phyloP scores from a whole-genome alignment of 2,329 filamentous ascomycete species.

The Claviceps purpurea region DNA sequence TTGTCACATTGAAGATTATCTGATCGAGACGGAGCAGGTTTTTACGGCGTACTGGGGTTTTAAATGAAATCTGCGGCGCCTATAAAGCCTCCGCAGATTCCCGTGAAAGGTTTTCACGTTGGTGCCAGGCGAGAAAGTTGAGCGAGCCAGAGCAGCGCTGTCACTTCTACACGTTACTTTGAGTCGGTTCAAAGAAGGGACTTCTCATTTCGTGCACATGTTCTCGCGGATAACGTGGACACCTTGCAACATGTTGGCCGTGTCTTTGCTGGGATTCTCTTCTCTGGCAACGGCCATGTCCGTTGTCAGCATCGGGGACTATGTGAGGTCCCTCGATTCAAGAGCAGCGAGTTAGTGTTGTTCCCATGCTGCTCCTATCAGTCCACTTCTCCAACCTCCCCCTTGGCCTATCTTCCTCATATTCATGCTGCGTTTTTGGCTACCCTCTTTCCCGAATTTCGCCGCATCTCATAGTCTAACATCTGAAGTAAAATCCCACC shows the following conservation, averaged over 20 bases:
- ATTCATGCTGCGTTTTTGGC: background rate
- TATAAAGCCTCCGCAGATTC: background rate
- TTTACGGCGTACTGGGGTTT: too few species aligned
- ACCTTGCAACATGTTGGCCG: conserved; percentile 10
- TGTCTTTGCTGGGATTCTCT: conserved; percentile 14
- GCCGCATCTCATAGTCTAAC: background rate
- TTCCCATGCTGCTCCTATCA: conserved; percentile 4
- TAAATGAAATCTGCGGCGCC: background rate
- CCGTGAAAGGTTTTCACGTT: background rate
- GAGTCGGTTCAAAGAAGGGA: background rate
- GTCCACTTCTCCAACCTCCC: background rate
- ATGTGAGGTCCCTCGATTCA: conserved; percentile 15
- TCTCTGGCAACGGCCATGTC: conserved; percentile 15
- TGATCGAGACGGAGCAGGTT: too few species aligned
- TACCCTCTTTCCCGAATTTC: background rate
- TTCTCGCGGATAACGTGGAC: background rate
- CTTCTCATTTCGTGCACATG: background rate
- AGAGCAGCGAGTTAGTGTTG: conserved; percentile 10
- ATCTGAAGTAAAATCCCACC: background rate
- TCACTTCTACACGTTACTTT: background rate
- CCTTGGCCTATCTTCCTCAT: conserved; percentile 12
- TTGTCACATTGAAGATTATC: too few species aligned
- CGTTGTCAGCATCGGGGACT: conserved; percentile 11
- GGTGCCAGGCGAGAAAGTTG: background rate
- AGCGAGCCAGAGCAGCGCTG: background rate